Conservation (phyloP, 495 filamentous ascomycete species). For the Hyaloscypha variabilis region DNA sequence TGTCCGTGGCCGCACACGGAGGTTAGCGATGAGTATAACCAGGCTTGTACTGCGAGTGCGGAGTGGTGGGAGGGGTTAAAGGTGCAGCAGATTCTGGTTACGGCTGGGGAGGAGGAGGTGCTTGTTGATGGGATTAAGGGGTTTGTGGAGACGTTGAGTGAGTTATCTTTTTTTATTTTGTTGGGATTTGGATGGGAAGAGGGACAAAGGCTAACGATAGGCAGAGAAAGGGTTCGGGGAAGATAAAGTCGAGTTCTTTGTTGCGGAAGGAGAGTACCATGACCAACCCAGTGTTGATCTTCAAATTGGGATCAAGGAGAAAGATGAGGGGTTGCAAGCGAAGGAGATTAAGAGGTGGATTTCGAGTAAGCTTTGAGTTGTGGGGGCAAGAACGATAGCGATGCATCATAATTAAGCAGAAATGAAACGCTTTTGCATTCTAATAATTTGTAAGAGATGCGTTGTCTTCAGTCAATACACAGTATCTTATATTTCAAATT, state of each 20-base stretch:
- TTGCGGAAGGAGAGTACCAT: slow-evolving; percentile 39
- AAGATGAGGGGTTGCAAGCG: slow-evolving; percentile 24
- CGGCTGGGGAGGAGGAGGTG: slow-evolving; percentile 59
- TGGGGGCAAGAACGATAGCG: too few species aligned
- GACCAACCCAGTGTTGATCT: slow-evolving; percentile 41
- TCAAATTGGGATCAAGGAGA: slow-evolving; percentile 38
- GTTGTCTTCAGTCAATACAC: neutral
- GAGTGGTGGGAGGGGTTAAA: slow-evolving; percentile 57
- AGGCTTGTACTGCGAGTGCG: slow-evolving; percentile 49
- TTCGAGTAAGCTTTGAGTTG: slow-evolving; percentile 24
- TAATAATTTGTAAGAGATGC: too few species aligned
- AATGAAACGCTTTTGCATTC: too few species aligned
- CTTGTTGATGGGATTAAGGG: slow-evolving; percentile 56
- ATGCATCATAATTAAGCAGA: too few species aligned
- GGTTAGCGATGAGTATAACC: slow-evolving; percentile 55
- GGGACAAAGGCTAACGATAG: neutral
- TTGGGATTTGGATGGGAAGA: slow-evolving; percentile 19
- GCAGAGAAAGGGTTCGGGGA: slow-evolving; percentile 28
- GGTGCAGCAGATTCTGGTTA: slow-evolving; percentile 51
- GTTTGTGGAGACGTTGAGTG: slow-evolving; percentile 43
- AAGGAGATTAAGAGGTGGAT: slow-evolving; percentile 31
- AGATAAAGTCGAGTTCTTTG: slow-evolving; percentile 29
- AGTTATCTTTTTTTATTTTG: neutral
- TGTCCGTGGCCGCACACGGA: slow-evolving; percentile 30
- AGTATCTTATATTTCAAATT: neutral